phyloP scores from a whole-genome alignment of 2,329 filamentous ascomycete species.

The Cadophora luteo-olivacea region DNA sequence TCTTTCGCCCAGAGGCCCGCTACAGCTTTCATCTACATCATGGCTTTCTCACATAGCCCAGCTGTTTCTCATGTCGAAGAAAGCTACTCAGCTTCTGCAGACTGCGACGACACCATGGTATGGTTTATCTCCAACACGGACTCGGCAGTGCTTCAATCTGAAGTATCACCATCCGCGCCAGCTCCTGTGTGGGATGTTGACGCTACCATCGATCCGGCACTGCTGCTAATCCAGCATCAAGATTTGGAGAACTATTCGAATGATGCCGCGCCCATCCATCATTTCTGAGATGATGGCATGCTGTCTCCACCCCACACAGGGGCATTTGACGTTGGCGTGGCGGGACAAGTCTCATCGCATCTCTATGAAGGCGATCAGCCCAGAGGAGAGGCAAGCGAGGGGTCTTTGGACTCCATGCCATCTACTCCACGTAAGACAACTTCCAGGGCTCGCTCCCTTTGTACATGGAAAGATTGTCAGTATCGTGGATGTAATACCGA shows the following conservation, averaged over 20 bases:
- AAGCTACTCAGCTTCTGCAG: constrained; percentile 13
- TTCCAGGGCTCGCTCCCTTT: constrained; percentile 16
- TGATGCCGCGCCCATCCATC: constrained; percentile 17
- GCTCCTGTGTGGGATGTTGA: constrained; percentile 12
- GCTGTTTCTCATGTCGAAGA: constrained; percentile 10
- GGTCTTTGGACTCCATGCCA: constrained; percentile 13
- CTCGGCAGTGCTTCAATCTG: constrained; percentile 15
- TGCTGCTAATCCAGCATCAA: constrained; percentile 13
- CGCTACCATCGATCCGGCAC: constrained; percentile 17
- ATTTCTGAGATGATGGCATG: constrained; percentile 17
- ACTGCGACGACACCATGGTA: constrained; percentile 12
- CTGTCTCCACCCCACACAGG: constrained; percentile 16
- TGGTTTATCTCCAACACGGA: constrained; percentile 17
- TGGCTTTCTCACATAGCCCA: constrained; percentile 13
- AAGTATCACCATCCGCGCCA: constrained; percentile 12
- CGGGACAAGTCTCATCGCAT: constrained; percentile 15
- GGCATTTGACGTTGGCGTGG: constrained; percentile 17
- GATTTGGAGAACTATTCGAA: constrained; percentile 15
- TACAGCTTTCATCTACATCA: constrained; percentile 10
- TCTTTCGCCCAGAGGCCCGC: constrained; percentile 11
- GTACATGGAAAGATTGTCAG: constrained; percentile 16
- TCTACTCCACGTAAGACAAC: constrained; percentile 15
- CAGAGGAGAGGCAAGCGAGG: constrained; percentile 12
- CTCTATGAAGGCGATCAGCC: constrained; percentile 15
- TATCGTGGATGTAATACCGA: constrained; percentile 18